Evolutionary conservation across 129 eudicot genomes (phyloP), one percentile per base, ranked within the genome.

Genomic region (Calendula officinalis): DNA sequence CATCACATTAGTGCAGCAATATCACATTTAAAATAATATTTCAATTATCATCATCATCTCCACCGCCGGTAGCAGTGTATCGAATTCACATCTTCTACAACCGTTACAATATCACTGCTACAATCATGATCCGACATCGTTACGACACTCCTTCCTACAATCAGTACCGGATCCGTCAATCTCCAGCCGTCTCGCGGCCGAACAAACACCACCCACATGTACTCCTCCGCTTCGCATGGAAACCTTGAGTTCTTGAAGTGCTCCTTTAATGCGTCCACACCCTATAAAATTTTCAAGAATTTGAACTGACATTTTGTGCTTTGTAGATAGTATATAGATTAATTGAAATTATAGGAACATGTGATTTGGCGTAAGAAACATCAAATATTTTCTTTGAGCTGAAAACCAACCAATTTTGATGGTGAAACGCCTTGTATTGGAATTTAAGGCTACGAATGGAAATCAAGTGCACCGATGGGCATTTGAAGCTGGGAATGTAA

Each of bases 181-280:
- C 5, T 30, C 45, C 74, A 71, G 14, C 98, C 98, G 43, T 91
- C 95, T 22, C 98, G 82, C 13, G 98, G 91, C 3, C 96, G 98
- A 1, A 80, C 63, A 64, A 91, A 91, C 15, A 81, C 72, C 32
- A 91, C 96, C 11, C 96, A 96, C 86, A 91, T 77, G 78, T 91
- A 88, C 62, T 91, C 98, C 14, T 88, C 95, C 5, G 79, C 80
- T 0, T 85, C 87, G 14, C 88, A 66, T 44, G 96, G 95, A 67
- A 91, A 91, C 80, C 85, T 91, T 7, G 96, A 85, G 80, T 83
- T 88, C 84, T 81, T 91, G 84, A 91, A 91, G 60, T 91, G 98
- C 62, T 91, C 98, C 60, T 81, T 88, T 39, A 91, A 69, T 22
- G 98, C 91, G 22, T 91, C 95, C 22, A 87, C 16, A 0, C 96